These are phyloP conservation scores for Naganishia liquefaciens DNA, from an alignment of 1,284 basidiomycete genomes.

Conservation along the genomic window DNA sequence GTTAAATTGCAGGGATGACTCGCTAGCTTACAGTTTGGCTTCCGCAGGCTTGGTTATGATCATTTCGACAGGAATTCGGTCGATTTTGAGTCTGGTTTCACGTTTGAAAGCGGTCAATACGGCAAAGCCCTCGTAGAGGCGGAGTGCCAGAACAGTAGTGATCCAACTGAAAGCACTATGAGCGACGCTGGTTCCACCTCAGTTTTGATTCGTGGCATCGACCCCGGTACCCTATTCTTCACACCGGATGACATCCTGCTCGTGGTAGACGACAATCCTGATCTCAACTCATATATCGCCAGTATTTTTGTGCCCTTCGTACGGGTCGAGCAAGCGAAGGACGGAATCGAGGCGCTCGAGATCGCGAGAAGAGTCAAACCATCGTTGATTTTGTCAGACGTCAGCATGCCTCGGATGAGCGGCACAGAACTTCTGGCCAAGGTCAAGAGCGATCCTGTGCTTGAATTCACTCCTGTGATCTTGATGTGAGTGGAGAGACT, in stretches of 20 bases:
- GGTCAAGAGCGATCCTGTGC: constrained; percentile 13
- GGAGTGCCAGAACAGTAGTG: constrained; percentile 36
- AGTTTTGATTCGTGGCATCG: constrained; percentile 39
- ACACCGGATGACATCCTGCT: constrained; percentile 48
- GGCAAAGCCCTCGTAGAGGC: constrained; percentile 29
- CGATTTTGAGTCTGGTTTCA: constrained; percentile 16
- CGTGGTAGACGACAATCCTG: constrained; percentile 47
- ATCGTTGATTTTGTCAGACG: constrained; percentile 53
- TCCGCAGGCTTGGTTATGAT: background rate
- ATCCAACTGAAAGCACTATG: constrained; percentile 28
- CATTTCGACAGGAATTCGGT: constrained; percentile 16
- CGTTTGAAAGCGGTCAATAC: constrained; percentile 32
- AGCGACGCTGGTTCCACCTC: constrained; percentile 28
- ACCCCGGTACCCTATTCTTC: constrained; percentile 48
- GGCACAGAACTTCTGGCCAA: constrained; percentile 22
- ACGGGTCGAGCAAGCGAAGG: constrained; percentile 51
- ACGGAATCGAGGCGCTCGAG: constrained; percentile 53
- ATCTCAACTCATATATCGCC: constrained; percentile 50
- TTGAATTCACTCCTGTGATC: constrained; percentile 43
- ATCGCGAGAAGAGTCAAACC: constrained; percentile 43
- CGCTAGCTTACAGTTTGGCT: background rate
- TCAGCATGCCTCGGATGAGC: constrained; percentile 53
- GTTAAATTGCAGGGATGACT: constrained; percentile 12
- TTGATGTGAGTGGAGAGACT: constrained; percentile 35
- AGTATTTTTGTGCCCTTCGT: constrained; percentile 52